Conservation (phyloP, 108 stramenopile species). For the Cyclotella atomus region DNA sequence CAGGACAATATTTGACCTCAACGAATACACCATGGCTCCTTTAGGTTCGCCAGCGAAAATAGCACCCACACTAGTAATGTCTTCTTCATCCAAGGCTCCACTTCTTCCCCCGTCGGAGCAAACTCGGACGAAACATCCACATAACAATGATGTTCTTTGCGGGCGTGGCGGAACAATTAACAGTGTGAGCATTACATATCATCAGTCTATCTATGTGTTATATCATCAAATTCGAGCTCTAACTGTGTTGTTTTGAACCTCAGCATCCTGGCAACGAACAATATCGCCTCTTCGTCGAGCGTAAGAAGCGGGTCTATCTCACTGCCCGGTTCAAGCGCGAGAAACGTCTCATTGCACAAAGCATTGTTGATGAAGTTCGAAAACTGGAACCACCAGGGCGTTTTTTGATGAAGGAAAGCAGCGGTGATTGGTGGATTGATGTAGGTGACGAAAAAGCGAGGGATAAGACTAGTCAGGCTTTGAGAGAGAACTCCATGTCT, state of each 20-base stretch:
- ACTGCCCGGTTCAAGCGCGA: conserved; percentile 57
- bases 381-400: conserved; percentile 82
- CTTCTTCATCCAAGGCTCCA: background rate
- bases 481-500: conserved; percentile 37
- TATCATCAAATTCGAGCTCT: no score
- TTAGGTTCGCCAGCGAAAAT: background rate
- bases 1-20: background rate
- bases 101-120: conserved; percentile 9
- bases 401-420: conserved; percentile 68
- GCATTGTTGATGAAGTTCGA: conserved; percentile 71
- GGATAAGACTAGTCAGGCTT: conserved; percentile 52
- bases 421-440: conserved; percentile 67
- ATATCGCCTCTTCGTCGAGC: conserved; percentile 67
- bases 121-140: conserved; percentile 40
- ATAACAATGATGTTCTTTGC: conserved; percentile 55
- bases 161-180: conserved; percentile 56
- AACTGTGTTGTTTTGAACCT: background rate
- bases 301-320: conserved; percentile 72
- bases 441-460: conserved; percentile 87
- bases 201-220: no score
- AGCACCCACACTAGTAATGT: background rate
- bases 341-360: conserved; percentile 67
- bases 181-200: background rate
- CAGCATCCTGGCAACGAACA: conserved; percentile 55
- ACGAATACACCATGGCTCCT: background rate